Conservation (phyloP, 202 grass and related monocot genomes). For the Tripidium arundinaceum region DNA sequence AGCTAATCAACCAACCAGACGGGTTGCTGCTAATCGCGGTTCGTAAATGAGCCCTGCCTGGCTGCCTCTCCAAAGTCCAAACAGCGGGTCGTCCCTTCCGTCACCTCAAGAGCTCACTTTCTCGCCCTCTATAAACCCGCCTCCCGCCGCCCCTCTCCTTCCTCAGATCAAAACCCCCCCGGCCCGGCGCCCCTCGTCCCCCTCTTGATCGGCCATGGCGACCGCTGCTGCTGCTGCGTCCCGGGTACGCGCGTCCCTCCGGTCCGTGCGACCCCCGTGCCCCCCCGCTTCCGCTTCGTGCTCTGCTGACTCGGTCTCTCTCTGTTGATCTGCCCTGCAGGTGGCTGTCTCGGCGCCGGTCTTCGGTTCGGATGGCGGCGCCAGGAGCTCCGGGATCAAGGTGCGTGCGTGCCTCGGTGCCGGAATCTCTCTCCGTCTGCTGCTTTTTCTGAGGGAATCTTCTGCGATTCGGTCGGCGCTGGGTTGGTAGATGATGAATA, state of each 20-base stretch:
- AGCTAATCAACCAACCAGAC: neutral
- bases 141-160: neutral
- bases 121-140: slow-evolving; percentile 40
- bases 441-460: neutral
- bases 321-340: slow-evolving; percentile 23
- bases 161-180: slow-evolving; percentile 27
- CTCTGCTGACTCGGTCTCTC: neutral
- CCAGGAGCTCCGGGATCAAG: slow-evolving; percentile 47
- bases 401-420: slow-evolving; percentile 22
- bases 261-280: neutral
- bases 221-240: slow-evolving; percentile 51
- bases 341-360: slow-evolving; percentile 39
- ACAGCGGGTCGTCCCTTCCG: slow-evolving; percentile 40
- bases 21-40: neutral
- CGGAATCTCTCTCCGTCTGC: neutral
- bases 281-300: neutral
- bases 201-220: slow-evolving; percentile 43
- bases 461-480: neutral
- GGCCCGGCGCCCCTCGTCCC: neutral
- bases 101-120: slow-evolving; percentile 45
- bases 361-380: slow-evolving; percentile 46
- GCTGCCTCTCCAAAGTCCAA: neutral
- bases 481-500: neutral
- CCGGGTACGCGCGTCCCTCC: slow-evolving; percentile 37
- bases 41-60: neutral